phyloP scores from a whole-genome alignment of 148 eudicot genomes.

The Fagopyrum esculentum region DNA sequence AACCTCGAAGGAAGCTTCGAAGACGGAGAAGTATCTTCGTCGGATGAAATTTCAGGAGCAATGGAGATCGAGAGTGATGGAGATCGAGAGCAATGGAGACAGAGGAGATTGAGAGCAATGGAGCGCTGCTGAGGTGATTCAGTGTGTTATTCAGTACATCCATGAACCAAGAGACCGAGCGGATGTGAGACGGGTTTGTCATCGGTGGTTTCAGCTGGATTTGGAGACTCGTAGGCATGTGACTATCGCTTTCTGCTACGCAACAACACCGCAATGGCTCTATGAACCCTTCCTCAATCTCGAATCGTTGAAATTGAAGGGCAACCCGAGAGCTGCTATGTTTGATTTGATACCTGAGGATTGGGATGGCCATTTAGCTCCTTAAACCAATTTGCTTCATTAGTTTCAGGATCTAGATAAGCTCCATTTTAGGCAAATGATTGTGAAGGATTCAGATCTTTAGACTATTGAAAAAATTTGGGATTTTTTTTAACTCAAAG shows the following conservation, averaged over 20 bases:
- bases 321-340: conserved; percentile 95
- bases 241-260: conserved; percentile 75
- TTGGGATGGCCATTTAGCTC: conserved; percentile 89
- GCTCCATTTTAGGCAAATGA: conserved; percentile 85
- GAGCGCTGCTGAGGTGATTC: conserved; percentile 57
- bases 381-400: conserved; percentile 41
- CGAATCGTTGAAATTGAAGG: conserved; percentile 71
- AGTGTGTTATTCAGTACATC: conserved; percentile 53
- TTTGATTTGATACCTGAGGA: conserved; percentile 82
- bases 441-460: conserved; percentile 72
- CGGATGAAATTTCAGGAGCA: no score
- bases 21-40: no score
- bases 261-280: conserved; percentile 57
- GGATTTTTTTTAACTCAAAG: no score
- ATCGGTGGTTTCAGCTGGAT: conserved; percentile 61
- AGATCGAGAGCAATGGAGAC: no score
- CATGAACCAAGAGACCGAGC: conserved; percentile 57
- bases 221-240: conserved; percentile 52
- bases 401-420: conserved; percentile 36
- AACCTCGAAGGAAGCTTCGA: no score
- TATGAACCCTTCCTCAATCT: conserved; percentile 53
- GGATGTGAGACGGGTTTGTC: conserved; percentile 52
- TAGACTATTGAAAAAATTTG: conserved; percentile 43
- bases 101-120: no score
- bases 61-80: no score